Percentiles rank a stretch among this genome's conserved stretches.
These are phyloP conservation scores for Talaromyces sp. DNA, from an alignment of 2,329 filamentous ascomycete genomes.

Conservation along the genomic window DNA sequence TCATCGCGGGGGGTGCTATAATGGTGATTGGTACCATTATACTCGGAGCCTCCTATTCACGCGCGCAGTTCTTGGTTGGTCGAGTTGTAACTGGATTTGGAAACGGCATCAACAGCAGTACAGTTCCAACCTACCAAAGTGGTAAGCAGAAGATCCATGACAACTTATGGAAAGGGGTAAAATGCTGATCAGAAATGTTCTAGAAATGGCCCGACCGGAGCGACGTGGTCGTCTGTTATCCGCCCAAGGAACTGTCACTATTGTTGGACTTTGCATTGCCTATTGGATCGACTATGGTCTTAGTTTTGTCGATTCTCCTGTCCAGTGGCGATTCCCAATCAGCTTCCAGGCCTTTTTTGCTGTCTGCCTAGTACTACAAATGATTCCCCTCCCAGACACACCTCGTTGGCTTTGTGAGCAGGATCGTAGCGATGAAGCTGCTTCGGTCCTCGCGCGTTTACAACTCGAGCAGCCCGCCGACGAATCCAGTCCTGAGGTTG, in stretches of 20 bases:
- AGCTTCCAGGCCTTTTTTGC: slow-evolving; percentile 47
- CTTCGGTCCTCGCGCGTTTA: slow-evolving; percentile 30
- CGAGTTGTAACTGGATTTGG: slow-evolving; percentile 51
- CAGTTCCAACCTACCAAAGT: slow-evolving; percentile 24
- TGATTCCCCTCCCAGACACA: slow-evolving; percentile 44
- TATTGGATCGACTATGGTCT: slow-evolving; percentile 52
- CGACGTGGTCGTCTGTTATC: slow-evolving; percentile 22
- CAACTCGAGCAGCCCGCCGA: slow-evolving; percentile 22
- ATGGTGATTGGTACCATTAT: slow-evolving; percentile 51
- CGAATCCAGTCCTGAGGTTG: slow-evolving; percentile 20
- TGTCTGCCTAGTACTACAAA: slow-evolving; percentile 36
- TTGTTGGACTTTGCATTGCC: slow-evolving; percentile 52
- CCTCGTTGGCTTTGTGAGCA: slow-evolving; percentile 41
- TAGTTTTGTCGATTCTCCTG: slow-evolving; percentile 30
- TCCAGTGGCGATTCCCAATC: slow-evolving; percentile 51
- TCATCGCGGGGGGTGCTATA: slow-evolving; percentile 45
- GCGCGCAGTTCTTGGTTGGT: slow-evolving; percentile 50
- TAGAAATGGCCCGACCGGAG: slow-evolving; percentile 23
- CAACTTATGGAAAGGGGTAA: too few species aligned
- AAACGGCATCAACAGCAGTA: slow-evolving; percentile 27
- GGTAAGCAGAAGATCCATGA: slow-evolving; percentile 6
- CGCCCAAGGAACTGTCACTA: slow-evolving; percentile 39
- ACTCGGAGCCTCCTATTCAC: slow-evolving; percentile 41
- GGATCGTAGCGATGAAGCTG: slow-evolving; percentile 35
- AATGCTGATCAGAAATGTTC: neutral